Conservation (phyloP, 352 stramenopile genomes). For the Pythium sukuiense region DNA sequence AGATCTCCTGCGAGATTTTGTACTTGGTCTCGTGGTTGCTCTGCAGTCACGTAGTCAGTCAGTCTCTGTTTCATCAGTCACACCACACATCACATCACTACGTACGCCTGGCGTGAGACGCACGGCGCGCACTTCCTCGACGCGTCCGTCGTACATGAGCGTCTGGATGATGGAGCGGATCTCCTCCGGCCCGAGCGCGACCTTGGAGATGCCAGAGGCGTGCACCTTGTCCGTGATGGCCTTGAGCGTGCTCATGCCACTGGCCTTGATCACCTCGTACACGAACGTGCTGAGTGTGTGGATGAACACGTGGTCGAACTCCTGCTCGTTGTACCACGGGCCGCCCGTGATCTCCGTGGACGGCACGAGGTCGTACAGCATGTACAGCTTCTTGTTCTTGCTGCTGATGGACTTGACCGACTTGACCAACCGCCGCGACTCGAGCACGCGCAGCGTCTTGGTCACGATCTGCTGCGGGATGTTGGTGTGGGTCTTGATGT, state of each 20-base stretch:
- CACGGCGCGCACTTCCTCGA: slow-evolving; percentile 88
- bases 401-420: slow-evolving; percentile 98
- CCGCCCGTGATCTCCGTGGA: slow-evolving; percentile 98
- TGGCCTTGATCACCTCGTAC: slow-evolving; percentile 88
- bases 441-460: slow-evolving; percentile 97
- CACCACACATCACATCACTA: slow-evolving; percentile 1
- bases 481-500: slow-evolving; percentile 98
- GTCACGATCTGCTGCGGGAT: slow-evolving; percentile 97
- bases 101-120: slow-evolving; percentile 75
- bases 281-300: slow-evolving; percentile 95
- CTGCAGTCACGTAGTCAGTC: slow-evolving; percentile 28
- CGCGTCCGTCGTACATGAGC: slow-evolving; percentile 90
- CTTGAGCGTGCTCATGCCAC: slow-evolving; percentile 84
- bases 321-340: slow-evolving; percentile 98
- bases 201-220: slow-evolving; percentile 88
- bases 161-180: slow-evolving; percentile 92
- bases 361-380: slow-evolving; percentile 95
- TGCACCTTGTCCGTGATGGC: slow-evolving; percentile 90
- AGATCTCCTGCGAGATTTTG: slow-evolving; percentile 87
- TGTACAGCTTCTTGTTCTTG: slow-evolving; percentile 99
- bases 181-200: slow-evolving; percentile 88
- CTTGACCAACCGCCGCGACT: slow-evolving; percentile 97
- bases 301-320: slow-evolving; percentile 99
- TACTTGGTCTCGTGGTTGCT: slow-evolving; percentile 81
- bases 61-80: neutral